Evolutionary conservation across 2,329 filamentous ascomycete genomes (phyloP).

Genomic region (Aspergillus sclerotialis): DNA sequence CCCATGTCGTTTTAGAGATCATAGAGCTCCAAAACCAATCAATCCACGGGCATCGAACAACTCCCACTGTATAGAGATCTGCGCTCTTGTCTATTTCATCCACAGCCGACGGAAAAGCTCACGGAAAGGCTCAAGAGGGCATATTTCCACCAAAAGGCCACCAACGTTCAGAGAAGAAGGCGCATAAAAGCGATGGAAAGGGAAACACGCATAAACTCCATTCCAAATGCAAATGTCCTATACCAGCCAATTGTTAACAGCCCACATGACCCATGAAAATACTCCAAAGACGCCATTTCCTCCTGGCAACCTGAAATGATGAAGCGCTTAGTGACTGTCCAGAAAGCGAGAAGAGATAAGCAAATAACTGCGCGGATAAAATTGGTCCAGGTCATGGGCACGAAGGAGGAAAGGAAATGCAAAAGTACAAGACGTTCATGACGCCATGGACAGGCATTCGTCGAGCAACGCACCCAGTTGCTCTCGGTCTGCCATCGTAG

Average conservation of each 20-base stretch:
- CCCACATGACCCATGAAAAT: conserved; percentile 11
- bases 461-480: conserved; percentile 34
- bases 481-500: conserved; percentile 25
- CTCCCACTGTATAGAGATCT: conserved; percentile 10
- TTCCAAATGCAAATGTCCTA: conserved; percentile 21
- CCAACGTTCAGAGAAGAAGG: conserved; percentile 7
- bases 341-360: conserved; percentile 6
- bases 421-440: conserved; percentile 18
- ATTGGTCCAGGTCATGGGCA: too few species aligned
- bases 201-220: conserved; percentile 16
- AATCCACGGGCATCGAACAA: conserved; percentile 26
- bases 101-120: too few species aligned
- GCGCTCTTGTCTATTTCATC: conserved; percentile 8
- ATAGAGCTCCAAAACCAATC: conserved; percentile 9
- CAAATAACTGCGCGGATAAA: conserved; percentile 6
- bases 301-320: conserved; percentile 13
- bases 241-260: conserved; percentile 9
- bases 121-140: too few species aligned
- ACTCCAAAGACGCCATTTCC: conserved; percentile 25
- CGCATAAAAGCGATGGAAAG: conserved; percentile 10
- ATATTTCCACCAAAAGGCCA: conserved; percentile 5
- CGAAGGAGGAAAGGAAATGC: conserved; percentile 4
- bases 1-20: too few species aligned
- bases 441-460: conserved; percentile 36
- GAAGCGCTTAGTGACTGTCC: conserved; percentile 3